A percentile compares a stretch with the other conserved stretches of the same genome.
Conservation (phyloP, 2,329 filamentous ascomycete species). For the Fusarium denticulatum region DNA sequence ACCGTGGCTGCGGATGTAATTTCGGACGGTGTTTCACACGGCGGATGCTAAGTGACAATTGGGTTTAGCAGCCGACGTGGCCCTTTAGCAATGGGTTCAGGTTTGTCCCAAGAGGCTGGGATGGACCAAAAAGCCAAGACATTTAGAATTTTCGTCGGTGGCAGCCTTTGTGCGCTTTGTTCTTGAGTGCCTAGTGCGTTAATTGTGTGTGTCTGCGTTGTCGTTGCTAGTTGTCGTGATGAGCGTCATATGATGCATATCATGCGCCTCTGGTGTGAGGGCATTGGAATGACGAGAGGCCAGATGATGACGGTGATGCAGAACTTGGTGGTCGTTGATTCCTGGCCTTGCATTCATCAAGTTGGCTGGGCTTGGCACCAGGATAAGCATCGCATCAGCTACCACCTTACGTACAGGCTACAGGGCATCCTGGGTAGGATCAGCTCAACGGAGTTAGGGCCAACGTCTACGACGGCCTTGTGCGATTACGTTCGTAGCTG, state of each 20-base stretch:
- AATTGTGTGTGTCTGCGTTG: conserved; percentile 11
- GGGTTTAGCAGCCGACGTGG: conserved; percentile 43
- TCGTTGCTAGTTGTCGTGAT: background rate
- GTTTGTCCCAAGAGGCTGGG: conserved; percentile 30
- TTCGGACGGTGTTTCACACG: conserved; percentile 48
- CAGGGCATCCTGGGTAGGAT: conserved; percentile 14
- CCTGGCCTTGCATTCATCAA: conserved; percentile 18
- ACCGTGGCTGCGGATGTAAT: conserved; percentile 48
- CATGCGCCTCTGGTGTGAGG: conserved; percentile 25
- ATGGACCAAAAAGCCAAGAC: conserved; percentile 29
- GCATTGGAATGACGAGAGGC: conserved; percentile 25
- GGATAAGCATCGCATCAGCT: conserved; percentile 6
- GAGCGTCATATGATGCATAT: conserved; percentile 25
- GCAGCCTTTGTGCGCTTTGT: background rate
- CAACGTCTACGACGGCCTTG: conserved; percentile 2
- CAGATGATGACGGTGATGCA: conserved; percentile 4
- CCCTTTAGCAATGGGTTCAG: conserved; percentile 17
- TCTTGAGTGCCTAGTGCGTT: background rate
- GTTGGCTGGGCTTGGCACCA: conserved; percentile 15
- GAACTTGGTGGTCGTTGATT: conserved; percentile 4
- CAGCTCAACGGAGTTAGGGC: background rate
- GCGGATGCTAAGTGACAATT: conserved; percentile 32
- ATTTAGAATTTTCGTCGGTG: conserved; percentile 14
- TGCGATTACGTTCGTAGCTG: background rate
- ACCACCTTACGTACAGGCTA: background rate